Evolutionary conservation across 805 yeast species (phyloP), one percentile per base, ranked within the genome.

Genomic region (Teunomyces kruisii): DNA sequence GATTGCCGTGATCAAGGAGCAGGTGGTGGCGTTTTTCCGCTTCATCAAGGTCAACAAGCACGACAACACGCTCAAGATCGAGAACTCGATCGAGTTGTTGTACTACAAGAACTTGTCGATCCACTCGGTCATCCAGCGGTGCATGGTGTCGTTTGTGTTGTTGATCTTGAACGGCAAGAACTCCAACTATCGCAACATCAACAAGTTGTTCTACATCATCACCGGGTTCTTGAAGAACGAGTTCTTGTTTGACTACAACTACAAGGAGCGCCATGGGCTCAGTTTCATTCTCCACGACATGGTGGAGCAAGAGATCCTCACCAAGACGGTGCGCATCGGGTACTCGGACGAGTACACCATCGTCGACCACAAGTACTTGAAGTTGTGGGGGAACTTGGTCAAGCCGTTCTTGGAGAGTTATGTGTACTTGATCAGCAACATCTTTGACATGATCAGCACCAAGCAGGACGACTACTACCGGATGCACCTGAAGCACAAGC

Each of bases 71-170:
- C 58, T 71, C 30, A 51, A 43, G 32, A 69, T 81, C 26, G 70
- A 68, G 42, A 80, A 78, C 50, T 64, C 79, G 9, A 75, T 81
- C 61, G 83, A 78, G 59, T 67, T 80, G 32, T 68, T 79, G 35
- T 80, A 78, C 55, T 80, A 80, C 62, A 78, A 83, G 50, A 80
- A 80, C 59, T 76, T 78, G 56, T 64, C 75, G 8, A 76, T 80
- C 33, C 84, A 79, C 58, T 58, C 80, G 57, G 72, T 80, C 47
- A 75, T 80, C 28, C 70, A 75, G 30, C 78, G 76, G 47, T 71
- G 83, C 24, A 68, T 80, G 44, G 72, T 71, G 3, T 65, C 78
- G 22, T 67, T 75, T 26, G 48, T 49, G 24, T 44, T 51, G 35
- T 35, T 46, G 39, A 10, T 46, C 16, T 24, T 40, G 16, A 39